Evolutionary conservation across 805 yeast species (phyloP).

Genomic region (Metschnikowia drakensbergensis): DNA sequence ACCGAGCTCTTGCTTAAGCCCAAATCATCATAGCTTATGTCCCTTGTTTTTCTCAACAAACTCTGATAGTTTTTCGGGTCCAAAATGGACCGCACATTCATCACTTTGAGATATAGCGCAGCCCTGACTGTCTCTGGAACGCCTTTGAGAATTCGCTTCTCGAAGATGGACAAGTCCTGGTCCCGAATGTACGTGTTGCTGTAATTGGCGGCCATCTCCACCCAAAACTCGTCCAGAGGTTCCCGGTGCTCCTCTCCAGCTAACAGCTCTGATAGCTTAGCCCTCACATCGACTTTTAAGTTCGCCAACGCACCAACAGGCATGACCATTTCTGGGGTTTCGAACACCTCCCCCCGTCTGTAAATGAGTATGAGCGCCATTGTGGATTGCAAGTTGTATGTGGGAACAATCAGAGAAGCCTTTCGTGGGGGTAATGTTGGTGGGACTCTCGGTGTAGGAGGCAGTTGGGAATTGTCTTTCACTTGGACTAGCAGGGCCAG

Average conservation of each 20-base stretch:
- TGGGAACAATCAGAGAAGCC: constrained; percentile 1
- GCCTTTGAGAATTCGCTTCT: constrained; percentile 23
- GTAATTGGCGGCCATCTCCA: constrained; percentile 16
- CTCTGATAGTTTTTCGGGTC: constrained; percentile 27
- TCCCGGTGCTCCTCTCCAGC: constrained; percentile 1
- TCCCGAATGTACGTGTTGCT: constrained; percentile 12
- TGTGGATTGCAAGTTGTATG: constrained; percentile 9
- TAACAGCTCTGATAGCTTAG: not conserved
- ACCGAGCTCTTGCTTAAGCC: not conserved
- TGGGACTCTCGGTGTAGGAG: not conserved
- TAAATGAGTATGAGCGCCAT: constrained; percentile 10
- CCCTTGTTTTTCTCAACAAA: constrained; percentile 26
- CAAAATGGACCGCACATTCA: constrained; percentile 29
- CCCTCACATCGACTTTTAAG: constrained; percentile 7
- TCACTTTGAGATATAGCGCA: constrained; percentile 30
- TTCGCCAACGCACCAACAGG: constrained; percentile 13
- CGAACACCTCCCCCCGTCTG: constrained; percentile 12
- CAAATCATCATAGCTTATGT: constrained; percentile 5
- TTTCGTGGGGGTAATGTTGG: constrained; percentile 12
- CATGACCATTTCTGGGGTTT: constrained; percentile 10
- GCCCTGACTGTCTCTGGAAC: constrained; percentile 30
- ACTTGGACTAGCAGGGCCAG: not conserved
- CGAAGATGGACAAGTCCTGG: constrained; percentile 9
- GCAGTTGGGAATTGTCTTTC: not conserved
- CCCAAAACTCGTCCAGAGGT: constrained; percentile 19